Base-by-base conservation (phyloP, 2,329 filamentous ascomycete genomes). In the Graphilbum sp. region DNA sequence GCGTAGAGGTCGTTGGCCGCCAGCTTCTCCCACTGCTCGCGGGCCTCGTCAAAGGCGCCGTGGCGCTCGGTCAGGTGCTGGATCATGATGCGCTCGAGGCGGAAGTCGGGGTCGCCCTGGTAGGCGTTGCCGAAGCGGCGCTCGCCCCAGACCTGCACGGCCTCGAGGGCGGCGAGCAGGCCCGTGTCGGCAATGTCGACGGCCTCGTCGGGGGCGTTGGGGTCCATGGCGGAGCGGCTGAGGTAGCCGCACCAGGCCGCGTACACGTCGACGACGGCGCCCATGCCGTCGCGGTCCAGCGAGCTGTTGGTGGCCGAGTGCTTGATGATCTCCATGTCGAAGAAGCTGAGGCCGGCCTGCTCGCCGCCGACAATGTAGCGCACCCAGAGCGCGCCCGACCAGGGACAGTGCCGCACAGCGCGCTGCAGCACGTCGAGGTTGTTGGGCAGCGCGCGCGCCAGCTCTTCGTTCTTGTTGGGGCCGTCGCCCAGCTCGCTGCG, bases 231-330 rank as follows among this genome's bases (percentile, higher is more conserved):
- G 35, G 78, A 78, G 19, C 90, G 79, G 47, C 88, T 85, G 17
- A 98, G 67, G 49, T 88, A 96, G 36, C 85, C 86, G 52, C 88
- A 95, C 90, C 90, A 98, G 0, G 87, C 80, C 38, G 84, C 76
- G 51, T 95, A 86, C 51, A 96, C 84, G 49, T 93, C 85, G 42
- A 96, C 71, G 24, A 95, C 75, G 46, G 87, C 82, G 36, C 85
- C 75, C 67, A 95, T 79, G 19, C 86, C 87, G 43, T 85, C 77
- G 45, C 81, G 77, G 53, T 93, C 86, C 5, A 96, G 66, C 9
- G 85, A 79, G 19, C 84, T 85, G 51, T 79, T 84, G 0, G 87
- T 96, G 7, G 90, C 90, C 32, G 78, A 77, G 55, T 95, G 85
- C 58, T 98, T 98, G 55, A 95, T 86, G 31, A 76, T 69, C 49